Evolutionary conservation across 2,329 filamentous ascomycete genomes (phyloP).

Genomic region (Scortechinia acanthostroma): DNA sequence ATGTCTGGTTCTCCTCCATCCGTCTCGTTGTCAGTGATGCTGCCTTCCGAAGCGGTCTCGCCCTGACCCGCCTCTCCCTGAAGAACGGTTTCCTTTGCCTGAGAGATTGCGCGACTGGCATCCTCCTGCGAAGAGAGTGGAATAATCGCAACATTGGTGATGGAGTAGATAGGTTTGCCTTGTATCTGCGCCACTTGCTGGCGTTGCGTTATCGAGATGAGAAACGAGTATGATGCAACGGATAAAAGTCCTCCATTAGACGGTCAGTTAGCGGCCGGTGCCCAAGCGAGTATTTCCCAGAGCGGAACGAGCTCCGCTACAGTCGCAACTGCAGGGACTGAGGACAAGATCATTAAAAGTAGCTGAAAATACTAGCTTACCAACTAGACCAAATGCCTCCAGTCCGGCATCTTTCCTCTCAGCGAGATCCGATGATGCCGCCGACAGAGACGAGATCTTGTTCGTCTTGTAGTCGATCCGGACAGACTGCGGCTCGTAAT

Average conservation of each 20-base stretch:
- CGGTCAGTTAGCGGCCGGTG: neutral
- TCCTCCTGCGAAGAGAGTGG: conserved; percentile 73
- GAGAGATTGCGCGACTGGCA: conserved; percentile 31
- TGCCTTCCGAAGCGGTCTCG: neutral
- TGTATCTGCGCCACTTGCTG: conserved; percentile 83
- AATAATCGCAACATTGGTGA: conserved; percentile 85
- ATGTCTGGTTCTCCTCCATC: neutral
- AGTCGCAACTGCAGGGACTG: neutral
- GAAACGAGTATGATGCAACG: conserved; percentile 73
- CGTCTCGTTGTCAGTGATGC: neutral
- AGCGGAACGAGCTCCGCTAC: too few relatives aligned
- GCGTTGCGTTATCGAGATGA: conserved; percentile 79
- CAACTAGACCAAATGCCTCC: conserved; percentile 44
- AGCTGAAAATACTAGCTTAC: conserved; percentile 26
- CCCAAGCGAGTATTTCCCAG: too few relatives aligned
- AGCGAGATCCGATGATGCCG: conserved; percentile 18
- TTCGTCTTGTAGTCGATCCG: conserved; percentile 65
- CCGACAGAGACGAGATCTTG: conserved; percentile 35
- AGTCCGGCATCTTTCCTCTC: conserved; percentile 19
- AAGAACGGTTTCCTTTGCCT: neutral
- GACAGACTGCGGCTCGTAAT: conserved; percentile 42
- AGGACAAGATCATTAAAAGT: neutral
- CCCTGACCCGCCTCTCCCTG: neutral
- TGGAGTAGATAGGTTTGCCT: conserved; percentile 75
- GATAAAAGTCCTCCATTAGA: conserved; percentile 69